These are phyloP conservation scores for Salix purpurea DNA, from an alignment of 345 rosid species.

Conservation along the genomic window DNA sequence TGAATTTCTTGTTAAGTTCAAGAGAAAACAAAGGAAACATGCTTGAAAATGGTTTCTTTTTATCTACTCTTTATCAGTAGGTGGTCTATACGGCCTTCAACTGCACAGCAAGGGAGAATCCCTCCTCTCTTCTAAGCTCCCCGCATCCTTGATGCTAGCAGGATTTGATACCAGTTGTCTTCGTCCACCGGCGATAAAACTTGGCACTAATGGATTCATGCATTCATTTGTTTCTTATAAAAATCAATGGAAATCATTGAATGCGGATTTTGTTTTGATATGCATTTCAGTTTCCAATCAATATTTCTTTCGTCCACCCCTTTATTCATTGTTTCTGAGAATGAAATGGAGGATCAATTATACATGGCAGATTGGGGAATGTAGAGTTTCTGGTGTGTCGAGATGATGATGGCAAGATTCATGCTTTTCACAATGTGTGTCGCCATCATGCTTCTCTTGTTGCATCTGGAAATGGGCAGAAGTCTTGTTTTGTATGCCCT, in stretches of 20 bases:
- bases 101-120: too few species aligned
- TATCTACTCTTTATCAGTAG: too few species aligned
- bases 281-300: not conserved
- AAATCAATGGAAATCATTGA: not conserved
- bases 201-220: too few species aligned
- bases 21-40: too few species aligned
- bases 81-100: too few species aligned
- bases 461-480: constrained; percentile 67
- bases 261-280: not conserved
- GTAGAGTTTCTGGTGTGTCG: constrained; percentile 75
- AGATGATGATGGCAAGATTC: constrained; percentile 58
- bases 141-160: too few species aligned
- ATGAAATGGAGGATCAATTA: constrained; percentile 11
- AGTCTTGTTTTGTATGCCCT: constrained; percentile 83
- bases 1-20: too few species aligned
- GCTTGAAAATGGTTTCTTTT: too few species aligned
- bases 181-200: too few species aligned
- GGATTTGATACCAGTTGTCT: too few species aligned
- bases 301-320: not conserved
- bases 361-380: constrained; percentile 56
- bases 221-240: not conserved
- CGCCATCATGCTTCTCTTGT: constrained; percentile 89
- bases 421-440: constrained; percentile 85
- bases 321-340: not conserved
- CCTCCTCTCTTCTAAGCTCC: too few species aligned